Conservation (phyloP, 164 flowering plant genomes). For the Liquidambar formosana region DNA sequence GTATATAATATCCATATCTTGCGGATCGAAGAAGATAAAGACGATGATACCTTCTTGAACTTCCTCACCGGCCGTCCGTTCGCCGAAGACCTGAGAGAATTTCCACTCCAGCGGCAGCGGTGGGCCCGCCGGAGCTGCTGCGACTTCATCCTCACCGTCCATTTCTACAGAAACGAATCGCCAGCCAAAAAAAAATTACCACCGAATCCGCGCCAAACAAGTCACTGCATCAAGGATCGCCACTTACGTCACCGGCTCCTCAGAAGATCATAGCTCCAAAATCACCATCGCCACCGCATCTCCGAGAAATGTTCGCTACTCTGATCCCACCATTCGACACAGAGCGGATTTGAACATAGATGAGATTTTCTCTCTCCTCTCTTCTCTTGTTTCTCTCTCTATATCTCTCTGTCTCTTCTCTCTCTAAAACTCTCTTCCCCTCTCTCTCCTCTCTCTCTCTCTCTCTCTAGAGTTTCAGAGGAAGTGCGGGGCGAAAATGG, state of each 20-base stretch:
- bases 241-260: neutral
- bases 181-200: neutral
- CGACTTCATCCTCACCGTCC: conserved; percentile 49
- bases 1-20: neutral
- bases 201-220: neutral
- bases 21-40: conserved; percentile 16
- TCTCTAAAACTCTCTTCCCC: neutral
- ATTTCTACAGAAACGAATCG: conserved; percentile 19
- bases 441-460: too few species aligned
- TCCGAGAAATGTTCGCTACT: neutral
- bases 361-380: neutral
- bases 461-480: neutral
- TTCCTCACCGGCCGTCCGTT: conserved; percentile 72
- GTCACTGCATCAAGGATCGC: conserved; percentile 3
- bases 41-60: conserved; percentile 64
- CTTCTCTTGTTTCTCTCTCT: too few species aligned
- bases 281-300: too few species aligned
- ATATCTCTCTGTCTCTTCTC: too few species aligned
- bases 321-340: neutral
- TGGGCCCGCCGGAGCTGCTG: conserved; percentile 37
- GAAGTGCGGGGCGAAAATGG: conserved; percentile 4
- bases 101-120: conserved; percentile 66
- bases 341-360: neutral
- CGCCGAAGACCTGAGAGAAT: conserved; percentile 82
- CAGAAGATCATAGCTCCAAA: neutral